Percentiles rank a stretch among this genome's conserved stretches.
Conservation (phyloP, 2,329 filamentous ascomycete species). For the Botrytis cinerea region DNA sequence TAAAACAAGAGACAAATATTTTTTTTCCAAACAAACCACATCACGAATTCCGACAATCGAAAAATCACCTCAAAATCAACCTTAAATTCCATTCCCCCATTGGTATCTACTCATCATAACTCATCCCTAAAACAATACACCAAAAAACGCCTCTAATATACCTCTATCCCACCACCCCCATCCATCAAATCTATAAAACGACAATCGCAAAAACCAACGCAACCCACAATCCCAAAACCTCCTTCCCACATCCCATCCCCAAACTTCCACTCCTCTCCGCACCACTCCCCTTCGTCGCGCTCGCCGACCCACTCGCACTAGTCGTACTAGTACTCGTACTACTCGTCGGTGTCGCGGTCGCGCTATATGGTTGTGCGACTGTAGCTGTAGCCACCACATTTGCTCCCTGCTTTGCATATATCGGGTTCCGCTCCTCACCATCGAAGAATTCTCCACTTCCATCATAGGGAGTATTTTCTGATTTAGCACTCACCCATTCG, state of each 20-base stretch:
- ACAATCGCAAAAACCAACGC: conserved; percentile 23
- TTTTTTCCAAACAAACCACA: too few relatives aligned
- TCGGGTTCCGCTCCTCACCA: conserved; percentile 44
- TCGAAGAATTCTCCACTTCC: conserved; percentile 49
- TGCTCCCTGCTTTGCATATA: conserved; percentile 44
- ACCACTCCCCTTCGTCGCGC: conserved; percentile 84
- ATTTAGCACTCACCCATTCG: conserved; percentile 40
- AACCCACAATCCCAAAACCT: conserved; percentile 26
- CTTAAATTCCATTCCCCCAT: not conserved
- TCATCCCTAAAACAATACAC: not conserved
- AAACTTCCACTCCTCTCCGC: conserved; percentile 84
- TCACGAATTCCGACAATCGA: too few relatives aligned
- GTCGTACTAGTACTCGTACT: conserved; percentile 76
- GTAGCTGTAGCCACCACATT: conserved; percentile 30
- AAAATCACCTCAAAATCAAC: too few relatives aligned
- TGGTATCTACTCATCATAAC: not conserved
- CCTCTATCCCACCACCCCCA: not conserved
- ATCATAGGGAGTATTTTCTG: conserved; percentile 47
- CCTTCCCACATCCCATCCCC: conserved; percentile 54
- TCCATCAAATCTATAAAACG: not conserved
- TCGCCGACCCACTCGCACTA: conserved; percentile 69
- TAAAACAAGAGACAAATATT: too few relatives aligned
- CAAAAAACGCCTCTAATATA: not conserved
- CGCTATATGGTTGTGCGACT: conserved; percentile 69
- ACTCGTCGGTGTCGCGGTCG: conserved; percentile 47